Evolutionary conservation across 257 asterid genomes (phyloP).

Genomic region (Ilex asprella): DNA sequence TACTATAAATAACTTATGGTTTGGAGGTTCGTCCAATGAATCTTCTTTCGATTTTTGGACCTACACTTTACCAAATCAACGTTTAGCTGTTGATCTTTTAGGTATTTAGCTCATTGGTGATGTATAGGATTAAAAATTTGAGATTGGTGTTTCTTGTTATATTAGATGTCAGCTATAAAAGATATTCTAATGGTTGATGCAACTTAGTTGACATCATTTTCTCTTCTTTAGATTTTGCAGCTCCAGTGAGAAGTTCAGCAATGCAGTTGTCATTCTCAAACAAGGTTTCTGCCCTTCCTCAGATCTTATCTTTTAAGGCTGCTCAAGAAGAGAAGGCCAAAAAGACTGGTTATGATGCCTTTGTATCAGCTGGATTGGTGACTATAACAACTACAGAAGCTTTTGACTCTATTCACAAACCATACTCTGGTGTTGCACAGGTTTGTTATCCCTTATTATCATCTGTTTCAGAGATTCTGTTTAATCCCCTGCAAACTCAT

Average conservation of each 20-base stretch:
- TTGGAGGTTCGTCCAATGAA: not conserved
- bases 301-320: not conserved
- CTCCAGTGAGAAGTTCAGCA: not conserved
- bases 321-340: not conserved
- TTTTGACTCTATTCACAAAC: conserved; percentile 26
- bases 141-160: not conserved
- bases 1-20: no score
- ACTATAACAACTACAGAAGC: conserved; percentile 28
- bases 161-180: not conserved
- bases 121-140: no score
- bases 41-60: not conserved
- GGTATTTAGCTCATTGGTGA: not conserved
- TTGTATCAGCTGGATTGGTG: conserved; percentile 19
- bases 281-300: not conserved
- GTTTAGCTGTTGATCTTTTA: not conserved
- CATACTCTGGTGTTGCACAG: conserved; percentile 25
- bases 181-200: not conserved
- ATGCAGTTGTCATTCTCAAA: not conserved
- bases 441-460: no score
- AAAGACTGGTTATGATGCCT: not conserved
- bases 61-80: not conserved
- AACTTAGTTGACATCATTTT: not conserved
- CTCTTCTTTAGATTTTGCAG: not conserved
- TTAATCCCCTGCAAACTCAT: no score
- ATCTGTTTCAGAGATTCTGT: no score